Evolutionary conservation across 1,139 yeast genomes (phyloP), one percentile per base, ranked within the genome.

Genomic region (Candida sojae): DNA sequence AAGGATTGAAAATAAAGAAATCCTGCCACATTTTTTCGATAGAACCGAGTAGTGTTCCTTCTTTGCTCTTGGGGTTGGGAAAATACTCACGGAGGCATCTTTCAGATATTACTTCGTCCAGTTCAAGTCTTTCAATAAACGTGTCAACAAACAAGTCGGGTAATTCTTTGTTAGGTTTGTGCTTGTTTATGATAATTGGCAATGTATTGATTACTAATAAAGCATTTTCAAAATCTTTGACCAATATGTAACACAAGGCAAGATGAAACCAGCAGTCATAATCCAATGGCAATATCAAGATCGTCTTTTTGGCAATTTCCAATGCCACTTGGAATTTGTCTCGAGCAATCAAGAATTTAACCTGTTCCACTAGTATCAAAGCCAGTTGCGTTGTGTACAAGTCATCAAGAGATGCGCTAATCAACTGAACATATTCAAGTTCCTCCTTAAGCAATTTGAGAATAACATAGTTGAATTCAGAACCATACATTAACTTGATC

Each of bases 231-330:
- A 58, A 66, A 45, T 73, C 63, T n/a, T 61, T 60, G 2, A 49
- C 53, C 41, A 74, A 54, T 11, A 72, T 57, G 50, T 73, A 70
- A 50, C 73, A 64, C 33, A 73, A 57, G 3, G 71, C 62, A 34
- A 75, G 59, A 37, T 60, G 57, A 53, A 61, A 68, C 79, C 80
- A 75, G 40, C 71, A 63, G 31, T 74, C 79, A 48, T 68, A 75
- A 51, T 75, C 79, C 37, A 73, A 63, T 5, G 79, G 79, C 33
- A 74, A 56, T 5, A 73, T 61, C 30, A 61, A 54, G 8, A 73
- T 64, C 17, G 72, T 61, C 23, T 60, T 61, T 46, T 68, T 58
- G 10, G 79, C 70, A 13, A 73, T 55, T 4, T 53, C 51, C 46
- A 67, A 51, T 0, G 79, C 80, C 10, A 57, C 48, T 0, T 47